Evolutionary conservation across 1,284 basidiomycete species (phyloP), one percentile per base, ranked within the genome.

Genomic region (Dichomitus squalens): DNA sequence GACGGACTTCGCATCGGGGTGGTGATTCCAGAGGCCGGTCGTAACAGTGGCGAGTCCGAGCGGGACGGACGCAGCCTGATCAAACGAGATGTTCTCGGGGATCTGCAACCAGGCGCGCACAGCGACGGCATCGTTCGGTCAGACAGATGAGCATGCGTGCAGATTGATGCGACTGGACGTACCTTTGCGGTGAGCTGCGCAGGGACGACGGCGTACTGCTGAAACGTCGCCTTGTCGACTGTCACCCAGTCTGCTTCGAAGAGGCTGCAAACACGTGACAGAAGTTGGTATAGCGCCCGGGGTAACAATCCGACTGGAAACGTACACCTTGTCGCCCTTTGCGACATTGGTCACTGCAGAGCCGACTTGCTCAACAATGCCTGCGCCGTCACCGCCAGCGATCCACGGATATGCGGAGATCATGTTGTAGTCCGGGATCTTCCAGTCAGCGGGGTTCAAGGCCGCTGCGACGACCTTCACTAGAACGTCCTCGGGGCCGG

Each of bases 291-390:
- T n/a, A n/a, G n/a, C n/a, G n/a, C n/a, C n/a, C 3, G 6, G 12
- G 25, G 9, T 3, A n/a, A 8, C 11, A 18, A 21, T n/a, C 7
- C 20, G 44, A 18, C 12, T 29, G 18, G 4, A n/a, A 4, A 36
- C 67, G 31, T 61, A 79, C 79, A 86, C 78, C 64, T 68, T 76
- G 55, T 84, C 80, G 3, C 84, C 83, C 9, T 76, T 73, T 9
- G 71, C 65, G 61, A 83, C 72, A 35, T 67, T 60, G 0, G 68
- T 64, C 0, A 82, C 79, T 1, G 73, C 76, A 16, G 72, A 63
- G 4, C 81, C 83, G 9, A 83, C 67, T 31, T 70, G 69, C 18
- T 77, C 76, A 29, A 85, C 75, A 7, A 73, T 67, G 2, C 84
- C 84, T 2, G n/a, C n/a, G n/a, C 3, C 84, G 3, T 68, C 72